phyloP scores from a whole-genome alignment of 179 eudicot genomes.

The Drosera spatulata region DNA sequence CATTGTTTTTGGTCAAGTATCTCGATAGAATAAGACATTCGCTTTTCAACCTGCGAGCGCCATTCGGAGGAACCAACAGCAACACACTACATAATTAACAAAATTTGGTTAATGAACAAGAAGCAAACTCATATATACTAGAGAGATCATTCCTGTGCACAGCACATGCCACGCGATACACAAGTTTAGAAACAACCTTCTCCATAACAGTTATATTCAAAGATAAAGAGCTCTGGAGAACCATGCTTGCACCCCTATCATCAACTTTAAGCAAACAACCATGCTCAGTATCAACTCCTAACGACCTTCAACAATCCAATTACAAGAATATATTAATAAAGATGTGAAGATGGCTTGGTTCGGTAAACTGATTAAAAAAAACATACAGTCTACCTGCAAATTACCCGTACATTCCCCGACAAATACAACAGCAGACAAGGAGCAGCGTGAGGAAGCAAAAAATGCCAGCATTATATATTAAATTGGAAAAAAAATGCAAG shows the following conservation, averaged over 20 bases:
- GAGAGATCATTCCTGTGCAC: neutral
- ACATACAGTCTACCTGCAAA: conserved; percentile 59
- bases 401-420: conserved; percentile 58
- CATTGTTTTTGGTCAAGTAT: conserved; percentile 32
- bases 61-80: conserved; percentile 37
- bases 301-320: conserved; percentile 31
- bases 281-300: conserved; percentile 27
- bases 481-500: neutral
- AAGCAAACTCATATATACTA: neutral
- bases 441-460: neutral
- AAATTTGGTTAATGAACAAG: neutral
- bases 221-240: conserved; percentile 41
- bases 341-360: neutral
- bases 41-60: conserved; percentile 30
- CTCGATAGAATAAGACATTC: conserved; percentile 44
- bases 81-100: conserved; percentile 31
- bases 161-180: neutral
- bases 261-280: conserved; percentile 30
- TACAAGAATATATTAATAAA: conserved; percentile 3
- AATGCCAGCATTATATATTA: neutral
- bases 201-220: conserved; percentile 43
- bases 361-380: neutral
- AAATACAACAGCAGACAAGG: conserved; percentile 3
- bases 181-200: conserved; percentile 29
- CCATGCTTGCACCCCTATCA: conserved; percentile 15